These are phyloP conservation scores for Pythium volutum DNA, from an alignment of 352 stramenopile species.

Conservation along the genomic window DNA sequence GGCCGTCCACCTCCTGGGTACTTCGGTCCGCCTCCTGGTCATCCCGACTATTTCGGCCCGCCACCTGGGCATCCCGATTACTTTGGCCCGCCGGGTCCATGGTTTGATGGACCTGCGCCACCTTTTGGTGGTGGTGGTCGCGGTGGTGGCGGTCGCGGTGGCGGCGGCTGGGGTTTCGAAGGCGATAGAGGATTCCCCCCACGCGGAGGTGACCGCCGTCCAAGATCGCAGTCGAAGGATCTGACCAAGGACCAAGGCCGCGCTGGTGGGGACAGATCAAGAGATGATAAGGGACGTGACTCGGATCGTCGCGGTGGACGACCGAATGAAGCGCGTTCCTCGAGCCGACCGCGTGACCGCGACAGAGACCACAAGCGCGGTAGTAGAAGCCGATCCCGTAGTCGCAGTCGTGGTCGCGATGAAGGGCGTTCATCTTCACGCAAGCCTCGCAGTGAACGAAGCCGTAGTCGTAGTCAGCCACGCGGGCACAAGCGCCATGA, in stretches of 20 bases:
- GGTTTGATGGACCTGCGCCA: constrained; percentile 62
- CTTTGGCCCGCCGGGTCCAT: constrained; percentile 63
- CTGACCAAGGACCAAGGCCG: constrained; percentile 30
- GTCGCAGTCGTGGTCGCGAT: constrained; percentile 10
- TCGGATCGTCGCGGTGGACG: constrained; percentile 7
- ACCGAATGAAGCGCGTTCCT: constrained; percentile 20
- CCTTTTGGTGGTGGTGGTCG: constrained; percentile 42
- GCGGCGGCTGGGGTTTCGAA: constrained; percentile 44
- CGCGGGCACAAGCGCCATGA: constrained; percentile 45
- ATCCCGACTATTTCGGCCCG: constrained; percentile 71
- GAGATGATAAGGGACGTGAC: constrained; percentile 31
- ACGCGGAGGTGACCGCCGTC: constrained; percentile 33
- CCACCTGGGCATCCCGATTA: constrained; percentile 73
- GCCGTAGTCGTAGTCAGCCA: constrained; percentile 49
- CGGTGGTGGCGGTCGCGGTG: constrained; percentile 27
- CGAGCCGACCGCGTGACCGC: constrained; percentile 31
- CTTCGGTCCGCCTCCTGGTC: constrained; percentile 54
- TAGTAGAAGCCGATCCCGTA: constrained; percentile 37
- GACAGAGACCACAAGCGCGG: constrained; percentile 19
- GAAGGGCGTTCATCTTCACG: constrained; percentile 19
- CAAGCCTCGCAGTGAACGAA: constrained; percentile 38
- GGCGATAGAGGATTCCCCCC: constrained; percentile 31
- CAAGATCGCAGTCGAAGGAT: constrained; percentile 45
- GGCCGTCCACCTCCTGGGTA: constrained; percentile 62
- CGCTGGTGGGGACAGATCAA: constrained; percentile 19